These are phyloP conservation scores for Barnettozyma sp. DNA, from an alignment of 805 yeast genomes.

Conservation along the genomic window DNA sequence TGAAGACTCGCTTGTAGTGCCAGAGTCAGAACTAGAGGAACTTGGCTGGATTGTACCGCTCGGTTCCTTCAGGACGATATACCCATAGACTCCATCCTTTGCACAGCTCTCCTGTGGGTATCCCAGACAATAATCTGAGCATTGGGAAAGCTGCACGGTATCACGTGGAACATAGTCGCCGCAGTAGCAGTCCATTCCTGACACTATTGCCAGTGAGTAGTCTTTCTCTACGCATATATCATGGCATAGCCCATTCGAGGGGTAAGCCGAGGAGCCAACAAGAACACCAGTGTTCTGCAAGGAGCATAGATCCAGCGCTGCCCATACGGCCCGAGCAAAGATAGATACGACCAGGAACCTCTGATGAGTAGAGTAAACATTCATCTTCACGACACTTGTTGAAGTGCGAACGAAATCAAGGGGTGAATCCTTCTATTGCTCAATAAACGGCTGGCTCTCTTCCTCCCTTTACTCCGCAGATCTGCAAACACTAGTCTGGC, in stretches of 20 bases:
- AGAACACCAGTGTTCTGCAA: slow-evolving; percentile 15
- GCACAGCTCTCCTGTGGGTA: slow-evolving; percentile 35
- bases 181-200: slow-evolving; percentile 36
- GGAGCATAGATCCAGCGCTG: slow-evolving; percentile 12
- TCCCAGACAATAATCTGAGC: slow-evolving; percentile 32
- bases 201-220: slow-evolving; percentile 35
- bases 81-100: slow-evolving; percentile 35
- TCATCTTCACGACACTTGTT: too few species aligned
- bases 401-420: too few species aligned
- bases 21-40: too few species aligned
- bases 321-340: not conserved
- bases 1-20: slow-evolving; percentile 4
- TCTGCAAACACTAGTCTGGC: too few species aligned
- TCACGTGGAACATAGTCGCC: slow-evolving; percentile 32
- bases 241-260: slow-evolving; percentile 39
- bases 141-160: slow-evolving; percentile 10
- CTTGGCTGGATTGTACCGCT: too few species aligned
- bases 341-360: not conserved
- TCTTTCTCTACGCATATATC: slow-evolving; percentile 28
- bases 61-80: slow-evolving; percentile 25
- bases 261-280: slow-evolving; percentile 11
- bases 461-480: too few species aligned
- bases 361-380: too few species aligned
- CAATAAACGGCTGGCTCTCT: too few species aligned
- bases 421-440: too few species aligned